Evolutionary conservation across 805 yeast genomes (phyloP).

Genomic region (Metschnikowia koreensis): DNA sequence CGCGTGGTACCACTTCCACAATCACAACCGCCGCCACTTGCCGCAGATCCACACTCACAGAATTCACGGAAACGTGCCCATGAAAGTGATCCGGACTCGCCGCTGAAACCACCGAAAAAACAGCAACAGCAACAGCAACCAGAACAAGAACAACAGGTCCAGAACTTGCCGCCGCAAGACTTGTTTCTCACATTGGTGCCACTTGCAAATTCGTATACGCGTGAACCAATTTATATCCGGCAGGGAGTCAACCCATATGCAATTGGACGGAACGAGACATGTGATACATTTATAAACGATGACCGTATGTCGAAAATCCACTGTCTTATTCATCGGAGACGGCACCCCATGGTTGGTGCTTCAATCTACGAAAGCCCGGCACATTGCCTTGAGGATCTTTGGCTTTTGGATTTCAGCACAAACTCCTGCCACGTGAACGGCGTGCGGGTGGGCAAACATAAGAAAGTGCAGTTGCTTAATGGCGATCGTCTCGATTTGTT

Average conservation of each 20-base stretch:
- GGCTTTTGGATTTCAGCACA: conserved; percentile 78
- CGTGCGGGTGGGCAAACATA: conserved; percentile 55
- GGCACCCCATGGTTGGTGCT: conserved; percentile 55
- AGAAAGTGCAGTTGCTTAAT: conserved; percentile 57
- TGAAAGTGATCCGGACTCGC: background rate
- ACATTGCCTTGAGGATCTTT: conserved; percentile 67
- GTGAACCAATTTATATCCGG: conserved; percentile 53
- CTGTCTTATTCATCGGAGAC: conserved; percentile 61
- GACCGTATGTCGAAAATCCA: conserved; percentile 82
- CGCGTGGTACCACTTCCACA: conserved; percentile 44
- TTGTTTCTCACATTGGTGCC: conserved; percentile 64
- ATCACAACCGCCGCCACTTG: conserved; percentile 26
- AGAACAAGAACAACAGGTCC: too few species aligned
- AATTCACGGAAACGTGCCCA: background rate
- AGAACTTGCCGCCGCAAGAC: conserved; percentile 31
- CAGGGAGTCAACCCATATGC: conserved; percentile 67
- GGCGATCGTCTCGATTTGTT: conserved; percentile 69
- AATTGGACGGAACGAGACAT: conserved; percentile 69
- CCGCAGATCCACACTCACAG: background rate
- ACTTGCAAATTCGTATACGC: conserved; percentile 42
- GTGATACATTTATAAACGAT: conserved; percentile 64
- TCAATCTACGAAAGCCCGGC: conserved; percentile 67
- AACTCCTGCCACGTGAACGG: conserved; percentile 76
- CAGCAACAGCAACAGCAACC: too few species aligned
- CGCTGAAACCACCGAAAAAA: too few species aligned